Percentiles rank a stretch among this genome's conserved stretches.
These are phyloP conservation scores for Canna indica DNA, from an alignment of 176 grass and related monocot genomes.

Conservation along the genomic window DNA sequence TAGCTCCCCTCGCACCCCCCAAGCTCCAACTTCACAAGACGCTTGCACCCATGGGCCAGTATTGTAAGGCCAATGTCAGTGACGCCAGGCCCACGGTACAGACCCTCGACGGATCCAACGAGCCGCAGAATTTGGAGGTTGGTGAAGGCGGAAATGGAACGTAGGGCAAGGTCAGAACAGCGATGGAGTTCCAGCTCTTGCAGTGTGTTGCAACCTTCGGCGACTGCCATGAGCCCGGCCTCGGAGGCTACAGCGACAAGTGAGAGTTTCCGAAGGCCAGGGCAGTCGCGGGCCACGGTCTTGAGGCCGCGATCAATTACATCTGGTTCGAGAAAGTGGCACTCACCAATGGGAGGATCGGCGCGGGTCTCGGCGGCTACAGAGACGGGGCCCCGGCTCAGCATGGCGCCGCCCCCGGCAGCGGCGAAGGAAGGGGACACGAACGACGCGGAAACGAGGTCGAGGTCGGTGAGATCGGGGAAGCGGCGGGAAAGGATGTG, in stretches of 20 bases:
- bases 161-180: constrained; percentile 69
- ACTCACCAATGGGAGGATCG: constrained; percentile 40
- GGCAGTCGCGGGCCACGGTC: constrained; percentile 39
- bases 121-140: constrained; percentile 86
- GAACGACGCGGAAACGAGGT: constrained; percentile 73
- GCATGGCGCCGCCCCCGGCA: constrained; percentile 27
- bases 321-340: constrained; percentile 47
- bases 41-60: constrained; percentile 85
- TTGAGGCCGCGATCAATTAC: constrained; percentile 46
- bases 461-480: constrained; percentile 54
- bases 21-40: constrained; percentile 77
- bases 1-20: constrained; percentile 77
- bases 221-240: constrained; percentile 55
- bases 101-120: constrained; percentile 34
- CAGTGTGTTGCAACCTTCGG: constrained; percentile 41
- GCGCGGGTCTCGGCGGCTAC: constrained; percentile 41
- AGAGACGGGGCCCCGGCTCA: constrained; percentile 42
- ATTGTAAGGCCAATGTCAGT: constrained; percentile 96
- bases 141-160: constrained; percentile 71
- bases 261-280: constrained; percentile 53
- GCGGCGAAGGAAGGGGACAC: constrained; percentile 17
- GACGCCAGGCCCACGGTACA: constrained; percentile 53
- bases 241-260: constrained; percentile 40
- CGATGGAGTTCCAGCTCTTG: constrained; percentile 85
- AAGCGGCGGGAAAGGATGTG: constrained; percentile 61